These are phyloP conservation scores for Gossypium rotundifolium DNA, from an alignment of 345 rosid genomes.

Conservation along the genomic window DNA sequence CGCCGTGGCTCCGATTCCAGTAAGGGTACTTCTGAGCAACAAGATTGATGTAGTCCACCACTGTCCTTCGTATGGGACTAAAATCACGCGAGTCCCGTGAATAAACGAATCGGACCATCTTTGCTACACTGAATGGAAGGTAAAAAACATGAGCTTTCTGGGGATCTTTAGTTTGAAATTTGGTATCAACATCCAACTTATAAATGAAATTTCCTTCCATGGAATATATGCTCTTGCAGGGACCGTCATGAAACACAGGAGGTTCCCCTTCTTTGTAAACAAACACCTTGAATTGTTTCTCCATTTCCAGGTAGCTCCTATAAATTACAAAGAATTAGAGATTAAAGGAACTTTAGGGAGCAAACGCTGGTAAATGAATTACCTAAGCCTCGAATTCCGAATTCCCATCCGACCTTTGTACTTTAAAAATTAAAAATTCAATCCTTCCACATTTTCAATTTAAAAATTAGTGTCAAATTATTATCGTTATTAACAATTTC, in stretches of 20 bases:
- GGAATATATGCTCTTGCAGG: conserved; percentile 31
- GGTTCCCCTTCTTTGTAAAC: conserved; percentile 25
- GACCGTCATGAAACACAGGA: conserved; percentile 2
- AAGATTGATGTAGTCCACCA: not conserved
- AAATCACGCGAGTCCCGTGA: not conserved
- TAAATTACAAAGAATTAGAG: not conserved
- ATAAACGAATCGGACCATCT: conserved; percentile 3
- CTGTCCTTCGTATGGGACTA: not conserved
- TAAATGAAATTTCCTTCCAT: conserved; percentile 60
- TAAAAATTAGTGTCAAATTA: too few species aligned
- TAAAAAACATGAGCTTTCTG: not conserved
- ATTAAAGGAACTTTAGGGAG: not conserved
- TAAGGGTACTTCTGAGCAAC: not conserved
- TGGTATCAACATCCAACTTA: not conserved
- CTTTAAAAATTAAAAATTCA: too few species aligned
- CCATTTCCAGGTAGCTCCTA: conserved; percentile 70
- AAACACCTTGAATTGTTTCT: conserved; percentile 62
- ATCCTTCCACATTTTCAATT: too few species aligned
- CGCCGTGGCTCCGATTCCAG: conserved; percentile 43
- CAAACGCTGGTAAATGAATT: not conserved
- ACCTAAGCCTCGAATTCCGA: not conserved
- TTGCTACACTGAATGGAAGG: not conserved
- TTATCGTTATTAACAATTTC: too few species aligned
- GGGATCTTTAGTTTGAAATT: not conserved
- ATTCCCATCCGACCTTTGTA: too few species aligned